Evolutionary conservation across 495 filamentous ascomycete species (phyloP).

Genomic region (Staphylotrichum longicolle): DNA sequence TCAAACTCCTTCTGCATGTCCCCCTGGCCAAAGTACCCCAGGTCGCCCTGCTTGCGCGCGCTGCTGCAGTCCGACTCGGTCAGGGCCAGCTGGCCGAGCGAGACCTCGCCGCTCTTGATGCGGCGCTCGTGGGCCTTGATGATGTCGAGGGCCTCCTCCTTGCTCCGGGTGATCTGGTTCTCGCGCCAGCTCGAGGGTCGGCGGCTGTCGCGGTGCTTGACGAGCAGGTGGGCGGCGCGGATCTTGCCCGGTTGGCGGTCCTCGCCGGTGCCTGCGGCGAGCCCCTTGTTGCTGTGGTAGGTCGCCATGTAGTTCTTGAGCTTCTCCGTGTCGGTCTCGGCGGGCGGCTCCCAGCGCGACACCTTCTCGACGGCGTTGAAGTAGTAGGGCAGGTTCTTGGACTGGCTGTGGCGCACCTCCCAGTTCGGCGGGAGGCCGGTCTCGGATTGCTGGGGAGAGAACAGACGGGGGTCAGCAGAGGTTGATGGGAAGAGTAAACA

Average conservation of each 20-base stretch:
- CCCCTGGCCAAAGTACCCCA: conserved; percentile 88
- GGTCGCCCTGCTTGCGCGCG: conserved; percentile 86
- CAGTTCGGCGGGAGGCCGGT: conserved; percentile 82
- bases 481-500: not conserved
- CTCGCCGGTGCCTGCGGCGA: conserved; percentile 34
- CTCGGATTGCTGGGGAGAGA: conserved; percentile 45
- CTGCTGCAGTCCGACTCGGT: conserved; percentile 94
- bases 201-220: conserved; percentile 87
- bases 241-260: conserved; percentile 72
- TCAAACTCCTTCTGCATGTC: conserved; percentile 99
- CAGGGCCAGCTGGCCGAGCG: conserved; percentile 75
- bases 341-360: conserved; percentile 91
- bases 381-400: conserved; percentile 97
- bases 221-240: conserved; percentile 81
- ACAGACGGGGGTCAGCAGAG: not conserved
- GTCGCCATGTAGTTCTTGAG: conserved; percentile 89
- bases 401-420: conserved; percentile 95
- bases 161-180: conserved; percentile 78
- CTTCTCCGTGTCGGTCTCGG: conserved; percentile 80
- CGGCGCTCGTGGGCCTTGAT: conserved; percentile 67
- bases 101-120: conserved; percentile 65
- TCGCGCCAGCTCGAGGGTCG: conserved; percentile 88
- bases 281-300: conserved; percentile 56
- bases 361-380: conserved; percentile 80
- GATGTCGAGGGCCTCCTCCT: conserved; percentile 79